Evolutionary conservation across 1,139 yeast genomes (phyloP).

Genomic region (Blastobotrys apis): DNA sequence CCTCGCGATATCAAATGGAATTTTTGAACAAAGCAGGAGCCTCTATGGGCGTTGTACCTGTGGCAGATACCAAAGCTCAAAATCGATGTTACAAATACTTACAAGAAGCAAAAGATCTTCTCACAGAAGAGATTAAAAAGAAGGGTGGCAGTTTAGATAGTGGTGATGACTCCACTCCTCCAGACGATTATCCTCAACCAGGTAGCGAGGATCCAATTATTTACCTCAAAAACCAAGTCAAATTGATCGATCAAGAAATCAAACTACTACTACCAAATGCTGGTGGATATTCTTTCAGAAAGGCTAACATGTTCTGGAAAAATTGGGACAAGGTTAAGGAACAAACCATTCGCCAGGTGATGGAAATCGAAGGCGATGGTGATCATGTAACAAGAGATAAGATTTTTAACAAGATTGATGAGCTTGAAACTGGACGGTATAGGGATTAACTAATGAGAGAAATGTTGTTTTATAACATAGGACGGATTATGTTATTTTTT

Average conservation of each 20-base stretch:
- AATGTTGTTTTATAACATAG: too few species aligned
- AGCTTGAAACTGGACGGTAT: constrained; percentile 32
- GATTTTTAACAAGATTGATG: constrained; percentile 24
- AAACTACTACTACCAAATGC: constrained; percentile 20
- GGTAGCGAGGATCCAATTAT: constrained; percentile 19
- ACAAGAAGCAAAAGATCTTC: constrained; percentile 18
- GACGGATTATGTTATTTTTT: too few species aligned
- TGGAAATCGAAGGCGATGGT: constrained; percentile 19
- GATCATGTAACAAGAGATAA: constrained; percentile 18
- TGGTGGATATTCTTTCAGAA: constrained; percentile 21
- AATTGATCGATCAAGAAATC: constrained; percentile 18
- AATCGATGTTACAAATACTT: constrained; percentile 30
- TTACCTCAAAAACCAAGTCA: constrained; percentile 20
- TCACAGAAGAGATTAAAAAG: constrained; percentile 15
- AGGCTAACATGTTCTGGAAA: constrained; percentile 33
- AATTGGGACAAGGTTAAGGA: constrained; percentile 34
- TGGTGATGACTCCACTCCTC: neutral
- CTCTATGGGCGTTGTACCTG: constrained; percentile 12
- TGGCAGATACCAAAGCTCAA: constrained; percentile 32
- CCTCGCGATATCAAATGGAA: too few species aligned
- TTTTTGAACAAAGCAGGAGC: too few species aligned
- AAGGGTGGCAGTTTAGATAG: constrained; percentile 3
- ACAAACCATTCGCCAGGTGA: constrained; percentile 21
- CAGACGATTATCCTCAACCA: constrained; percentile 7
- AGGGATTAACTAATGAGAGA: neutral